phyloP scores from a whole-genome alignment of 2,329 filamentous ascomycete species.

The Hortaea werneckii region DNA sequence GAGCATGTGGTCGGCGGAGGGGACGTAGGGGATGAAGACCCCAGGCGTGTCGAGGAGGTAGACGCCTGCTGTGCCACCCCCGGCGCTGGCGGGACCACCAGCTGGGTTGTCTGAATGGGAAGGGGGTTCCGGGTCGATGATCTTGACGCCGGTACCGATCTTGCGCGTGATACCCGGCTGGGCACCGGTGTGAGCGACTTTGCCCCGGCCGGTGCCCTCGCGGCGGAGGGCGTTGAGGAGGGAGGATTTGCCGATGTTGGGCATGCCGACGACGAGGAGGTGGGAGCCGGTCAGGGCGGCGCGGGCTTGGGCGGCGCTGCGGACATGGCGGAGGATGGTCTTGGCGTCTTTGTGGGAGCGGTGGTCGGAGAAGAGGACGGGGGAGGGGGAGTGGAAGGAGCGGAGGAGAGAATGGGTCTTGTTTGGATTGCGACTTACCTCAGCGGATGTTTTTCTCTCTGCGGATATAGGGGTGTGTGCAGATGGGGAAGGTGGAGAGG shows the following conservation, averaged over 20 bases:
- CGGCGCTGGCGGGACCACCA: conserved; percentile 31
- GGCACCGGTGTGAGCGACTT: conserved; percentile 71
- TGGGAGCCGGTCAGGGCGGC: conserved; percentile 69
- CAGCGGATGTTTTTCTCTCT: too few species aligned
- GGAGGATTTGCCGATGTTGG: conserved; percentile 92
- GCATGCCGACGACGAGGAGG: conserved; percentile 89
- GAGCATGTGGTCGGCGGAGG: conserved; percentile 77
- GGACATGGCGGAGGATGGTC: conserved; percentile 42
- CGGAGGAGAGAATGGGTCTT: conserved; percentile 39
- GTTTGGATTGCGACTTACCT: conserved; percentile 4
- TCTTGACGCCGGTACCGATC: conserved; percentile 68
- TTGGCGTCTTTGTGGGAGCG: conserved; percentile 34
- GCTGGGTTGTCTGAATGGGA: too few species aligned
- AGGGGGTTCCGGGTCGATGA: conserved; percentile 47
- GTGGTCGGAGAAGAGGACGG: conserved; percentile 44
- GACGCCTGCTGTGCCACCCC: conserved; percentile 49
- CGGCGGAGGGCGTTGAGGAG: conserved; percentile 78
- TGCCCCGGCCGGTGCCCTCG: conserved; percentile 52
- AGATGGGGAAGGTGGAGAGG: too few species aligned
- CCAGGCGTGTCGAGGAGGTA: conserved; percentile 89
- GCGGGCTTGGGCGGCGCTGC: conserved; percentile 37
- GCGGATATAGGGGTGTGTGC: too few species aligned
- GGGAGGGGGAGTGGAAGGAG: conserved; percentile 44
- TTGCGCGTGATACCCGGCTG: conserved; percentile 87
- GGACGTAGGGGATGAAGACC: conserved; percentile 88